phyloP scores from a whole-genome alignment of 2,329 filamentous ascomycete species.

The Aureobasidium leucospermi region DNA sequence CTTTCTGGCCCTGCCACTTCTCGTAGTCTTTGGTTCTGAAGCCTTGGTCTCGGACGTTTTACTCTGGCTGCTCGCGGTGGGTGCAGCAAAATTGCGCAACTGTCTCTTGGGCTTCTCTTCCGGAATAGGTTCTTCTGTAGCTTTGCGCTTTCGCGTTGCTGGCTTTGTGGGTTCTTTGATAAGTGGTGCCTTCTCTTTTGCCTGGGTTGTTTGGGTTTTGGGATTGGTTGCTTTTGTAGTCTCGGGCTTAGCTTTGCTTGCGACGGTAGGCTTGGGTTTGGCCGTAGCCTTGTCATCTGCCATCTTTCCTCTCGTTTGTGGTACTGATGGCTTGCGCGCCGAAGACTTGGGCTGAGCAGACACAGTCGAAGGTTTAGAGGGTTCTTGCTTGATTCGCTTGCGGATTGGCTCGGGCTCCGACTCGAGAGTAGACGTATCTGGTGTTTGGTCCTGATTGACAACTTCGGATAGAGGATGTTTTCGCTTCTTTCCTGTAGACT shows the following conservation, averaged over 20 bases:
- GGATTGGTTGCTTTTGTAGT: background rate
- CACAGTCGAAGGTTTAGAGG: background rate
- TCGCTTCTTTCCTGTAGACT: background rate
- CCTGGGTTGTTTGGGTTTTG: background rate
- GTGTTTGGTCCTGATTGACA: background rate
- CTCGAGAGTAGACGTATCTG: no score
- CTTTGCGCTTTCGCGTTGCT: slow-evolving; percentile 26
- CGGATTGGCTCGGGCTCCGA: background rate
- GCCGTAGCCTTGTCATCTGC: background rate
- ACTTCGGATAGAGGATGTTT: slow-evolving; percentile 4
- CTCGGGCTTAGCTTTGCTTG: background rate
- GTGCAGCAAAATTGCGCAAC: slow-evolving; percentile 27
- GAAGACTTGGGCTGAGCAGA: background rate
- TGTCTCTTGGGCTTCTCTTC: slow-evolving; percentile 25
- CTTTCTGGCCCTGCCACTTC: slow-evolving; percentile 8
- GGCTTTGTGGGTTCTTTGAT: background rate
- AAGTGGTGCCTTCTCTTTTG: background rate
- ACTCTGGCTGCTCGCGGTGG: slow-evolving; percentile 31
- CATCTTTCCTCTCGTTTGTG: background rate
- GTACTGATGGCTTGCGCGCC: background rate
- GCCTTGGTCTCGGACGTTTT: slow-evolving; percentile 13
- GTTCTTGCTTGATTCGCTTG: background rate
- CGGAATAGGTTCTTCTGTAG: slow-evolving; percentile 16
- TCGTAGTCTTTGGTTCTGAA: slow-evolving; percentile 1
- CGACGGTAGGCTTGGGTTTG: background rate